Evolutionary conservation across 495 filamentous ascomycete species (phyloP), one percentile per base, ranked within the genome.

Genomic region (Gamarada debralockiae): DNA sequence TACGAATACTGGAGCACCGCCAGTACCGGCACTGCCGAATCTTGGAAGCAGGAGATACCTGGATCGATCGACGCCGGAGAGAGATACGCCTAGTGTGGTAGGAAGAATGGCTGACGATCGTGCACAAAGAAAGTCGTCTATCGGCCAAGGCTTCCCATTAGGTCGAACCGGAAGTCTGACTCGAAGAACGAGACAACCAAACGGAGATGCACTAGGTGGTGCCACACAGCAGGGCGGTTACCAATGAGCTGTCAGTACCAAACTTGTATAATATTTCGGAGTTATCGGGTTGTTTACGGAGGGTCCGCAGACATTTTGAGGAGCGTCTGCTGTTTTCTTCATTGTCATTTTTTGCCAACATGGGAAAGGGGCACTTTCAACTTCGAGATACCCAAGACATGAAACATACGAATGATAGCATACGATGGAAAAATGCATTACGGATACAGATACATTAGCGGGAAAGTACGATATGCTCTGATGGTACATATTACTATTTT

Each of bases 81-180:
- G 70, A 33, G 74, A 73, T 20, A 57, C 58, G 27, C 68, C 55
- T 38, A 68, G 49, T 50, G 50, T 67, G 5, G 58, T 53, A 12
- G 73, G 73, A 37, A 71, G 61, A 55, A 37, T 66, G 4, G 62
- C 56, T 18, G 77, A 77, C 23, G 73, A 76, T 22, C 65, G 71
- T 43, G 63, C 57, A 1, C 52, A 58, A 27, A 52, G 61, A 24
- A 64, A 61, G 34, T 48, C 55, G 2, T 64, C 61, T 1, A 54
- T 64, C 10, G 52, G 60, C 10, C 43, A 47, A 41, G 45, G 44
- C 17, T 56, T 56, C 12, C n/a, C 22, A 42, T 37, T 57, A 18
- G 57, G 54, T 21, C 53, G 61, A 48, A 58, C 55, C 1, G 52
- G 49, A 4, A 64, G 61, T 47, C 38, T 64, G 2, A 56, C 50